Percentiles rank a stretch among this genome's conserved stretches.
Evolutionary conservation across 169 alveolate species (phyloP).

Genomic region (Eimeria praecox): DNA sequence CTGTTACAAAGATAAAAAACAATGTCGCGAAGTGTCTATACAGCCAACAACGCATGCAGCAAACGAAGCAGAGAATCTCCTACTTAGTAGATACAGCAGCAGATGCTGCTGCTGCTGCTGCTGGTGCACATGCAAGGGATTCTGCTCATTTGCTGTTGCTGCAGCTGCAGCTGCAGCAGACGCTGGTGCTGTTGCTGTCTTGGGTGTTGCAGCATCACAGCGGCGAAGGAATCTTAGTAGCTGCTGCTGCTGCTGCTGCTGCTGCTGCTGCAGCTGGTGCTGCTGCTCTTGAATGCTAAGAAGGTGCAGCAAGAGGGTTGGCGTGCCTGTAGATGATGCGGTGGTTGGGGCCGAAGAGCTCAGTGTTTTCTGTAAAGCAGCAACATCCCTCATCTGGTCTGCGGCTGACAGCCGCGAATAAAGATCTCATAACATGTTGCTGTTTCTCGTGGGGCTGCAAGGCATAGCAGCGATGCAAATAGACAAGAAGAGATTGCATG

Average conservation of each 20-base stretch:
- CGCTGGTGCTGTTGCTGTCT: not conserved
- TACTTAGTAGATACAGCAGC: not conserved
- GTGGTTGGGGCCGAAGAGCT: constrained; percentile 83
- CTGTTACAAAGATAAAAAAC: constrained; percentile 92
- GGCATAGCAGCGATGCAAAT: not conserved
- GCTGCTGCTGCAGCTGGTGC: not conserved
- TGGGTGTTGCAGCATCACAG: not conserved
- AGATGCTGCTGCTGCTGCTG: not conserved
- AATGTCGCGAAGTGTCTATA: constrained; percentile 94
- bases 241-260: constrained; percentile 2
- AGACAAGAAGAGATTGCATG: not conserved
- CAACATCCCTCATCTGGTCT: constrained; percentile 88
- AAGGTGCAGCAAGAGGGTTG: not conserved
- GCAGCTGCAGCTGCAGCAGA: constrained; percentile 3
- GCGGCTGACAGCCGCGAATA: constrained; percentile 86
- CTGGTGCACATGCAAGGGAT: no score
- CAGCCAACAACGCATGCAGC: not conserved
- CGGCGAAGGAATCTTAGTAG: not conserved
- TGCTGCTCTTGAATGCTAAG: not conserved
- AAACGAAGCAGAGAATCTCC: not conserved
- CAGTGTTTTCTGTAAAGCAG: constrained; percentile 91
- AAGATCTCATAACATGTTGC: constrained; percentile 86
- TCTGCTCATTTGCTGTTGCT: not conserved
- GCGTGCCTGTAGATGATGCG: constrained; percentile 89
- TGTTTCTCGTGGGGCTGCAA: constrained; percentile 86